Conservation (phyloP, 2,329 filamentous ascomycete genomes). For the Nemania diffusa region DNA sequence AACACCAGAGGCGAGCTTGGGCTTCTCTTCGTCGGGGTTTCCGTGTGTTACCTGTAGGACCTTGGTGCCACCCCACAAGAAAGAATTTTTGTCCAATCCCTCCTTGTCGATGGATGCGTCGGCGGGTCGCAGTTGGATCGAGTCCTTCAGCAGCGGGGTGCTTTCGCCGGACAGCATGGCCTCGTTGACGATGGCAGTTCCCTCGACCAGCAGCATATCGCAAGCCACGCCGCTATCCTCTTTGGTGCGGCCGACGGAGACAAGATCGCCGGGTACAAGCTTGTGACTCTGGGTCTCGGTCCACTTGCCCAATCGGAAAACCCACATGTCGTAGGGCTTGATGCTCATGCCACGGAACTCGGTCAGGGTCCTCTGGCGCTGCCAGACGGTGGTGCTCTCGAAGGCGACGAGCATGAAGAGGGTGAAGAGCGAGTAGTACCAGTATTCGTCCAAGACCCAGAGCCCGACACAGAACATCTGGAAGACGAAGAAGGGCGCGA, state of each 20-base stretch:
- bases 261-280: constrained; percentile 90
- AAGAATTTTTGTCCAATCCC: constrained; percentile 94
- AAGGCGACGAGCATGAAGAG: constrained; percentile 98
- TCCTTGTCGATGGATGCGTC: constrained; percentile 86
- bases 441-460: constrained; percentile 99
- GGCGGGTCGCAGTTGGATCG: constrained; percentile 85
- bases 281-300: constrained; percentile 88
- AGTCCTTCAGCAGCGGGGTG: constrained; percentile 96
- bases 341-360: constrained; percentile 99
- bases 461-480: constrained; percentile 98
- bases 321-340: constrained; percentile 96
- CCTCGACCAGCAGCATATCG: constrained; percentile 95
- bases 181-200: constrained; percentile 97
- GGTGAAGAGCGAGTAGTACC: constrained; percentile 99
- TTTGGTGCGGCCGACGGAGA: constrained; percentile 92
- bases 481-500: constrained; percentile 99
- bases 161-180: constrained; percentile 99
- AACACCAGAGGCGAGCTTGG: constrained; percentile 79
- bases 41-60: constrained; percentile 94
- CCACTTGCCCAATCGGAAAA: constrained; percentile 89
- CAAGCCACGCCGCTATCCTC: constrained; percentile 97
- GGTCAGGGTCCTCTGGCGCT: constrained; percentile 91
- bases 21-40: constrained; percentile 77
- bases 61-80: constrained; percentile 97
- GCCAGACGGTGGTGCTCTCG: constrained; percentile 99